Percentiles rank a stretch among this genome's conserved stretches.
phyloP scores from a whole-genome alignment of 768 basidiomycete genomes.

The Suillus subluteus region DNA sequence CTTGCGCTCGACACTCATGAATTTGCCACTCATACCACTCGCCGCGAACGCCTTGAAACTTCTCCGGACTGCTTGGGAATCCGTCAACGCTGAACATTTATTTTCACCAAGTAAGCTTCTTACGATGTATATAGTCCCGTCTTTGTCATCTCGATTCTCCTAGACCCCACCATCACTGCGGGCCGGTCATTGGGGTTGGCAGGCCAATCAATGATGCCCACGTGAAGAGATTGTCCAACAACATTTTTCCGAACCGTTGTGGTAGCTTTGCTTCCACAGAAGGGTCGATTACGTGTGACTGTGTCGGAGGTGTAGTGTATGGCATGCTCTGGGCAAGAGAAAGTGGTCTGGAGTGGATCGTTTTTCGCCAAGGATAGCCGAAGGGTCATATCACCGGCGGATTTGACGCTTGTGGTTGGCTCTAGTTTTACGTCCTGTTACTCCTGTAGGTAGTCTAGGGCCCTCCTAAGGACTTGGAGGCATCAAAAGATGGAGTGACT shows the following conservation, averaged over 20 bases:
- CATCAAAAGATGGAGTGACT: not conserved
- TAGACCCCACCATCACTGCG: constrained; percentile 29
- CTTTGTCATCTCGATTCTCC: constrained; percentile 28
- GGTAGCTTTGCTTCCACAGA: constrained; percentile 19
- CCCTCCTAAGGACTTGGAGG: not conserved
- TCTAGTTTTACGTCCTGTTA: not conserved
- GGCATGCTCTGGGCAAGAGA: constrained; percentile 17
- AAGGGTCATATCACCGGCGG: constrained; percentile 21
- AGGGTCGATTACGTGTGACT: constrained; percentile 7
- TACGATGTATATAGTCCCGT: constrained; percentile 28
- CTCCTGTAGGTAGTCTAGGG: not conserved
- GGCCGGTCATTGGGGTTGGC: constrained; percentile 7
- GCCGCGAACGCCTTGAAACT: constrained; percentile 27
- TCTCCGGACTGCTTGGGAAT: constrained; percentile 25
- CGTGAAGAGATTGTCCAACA: constrained; percentile 27
- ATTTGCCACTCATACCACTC: constrained; percentile 34
- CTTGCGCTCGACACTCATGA: constrained; percentile 26
- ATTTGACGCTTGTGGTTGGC: not conserved
- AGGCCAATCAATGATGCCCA: constrained; percentile 36
- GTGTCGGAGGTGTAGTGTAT: constrained; percentile 26
- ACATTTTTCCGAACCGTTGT: constrained; percentile 26
- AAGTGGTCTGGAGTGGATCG: constrained; percentile 31
- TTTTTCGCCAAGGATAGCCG: constrained; percentile 26
- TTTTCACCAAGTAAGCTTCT: constrained; percentile 7
- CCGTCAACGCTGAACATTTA: not conserved